A percentile compares a stretch with the other conserved stretches of the same genome.
Conservation (phyloP, 2,329 filamentous ascomycete species). For the Esteya vermicola region DNA sequence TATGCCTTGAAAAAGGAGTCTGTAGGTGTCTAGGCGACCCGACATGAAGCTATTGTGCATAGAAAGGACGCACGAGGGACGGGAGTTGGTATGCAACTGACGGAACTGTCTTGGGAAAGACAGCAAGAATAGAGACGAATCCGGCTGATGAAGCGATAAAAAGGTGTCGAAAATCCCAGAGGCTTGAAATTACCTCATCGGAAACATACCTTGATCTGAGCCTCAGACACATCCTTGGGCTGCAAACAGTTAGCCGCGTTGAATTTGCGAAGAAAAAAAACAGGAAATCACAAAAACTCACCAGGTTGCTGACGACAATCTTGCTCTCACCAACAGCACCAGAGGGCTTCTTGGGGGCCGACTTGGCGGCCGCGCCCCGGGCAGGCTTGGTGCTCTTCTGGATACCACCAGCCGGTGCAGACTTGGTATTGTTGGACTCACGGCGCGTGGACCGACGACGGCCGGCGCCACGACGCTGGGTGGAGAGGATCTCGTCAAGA, state of each 20-base stretch:
- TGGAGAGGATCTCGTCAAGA: conserved; percentile 92
- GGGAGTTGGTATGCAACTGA: conserved; percentile 1
- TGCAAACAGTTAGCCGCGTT: conserved; percentile 37
- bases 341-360: conserved; percentile 51
- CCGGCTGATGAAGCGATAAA: conserved; percentile 10
- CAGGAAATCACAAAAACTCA: conserved; percentile 33
- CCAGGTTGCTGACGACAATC: conserved; percentile 96
- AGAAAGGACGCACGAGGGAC: neutral
- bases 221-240: conserved; percentile 93
- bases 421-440: conserved; percentile 36
- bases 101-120: conserved; percentile 9
- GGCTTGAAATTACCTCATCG: conserved; percentile 55
- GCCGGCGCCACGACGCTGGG: conserved; percentile 45
- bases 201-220: conserved; percentile 99
- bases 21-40: conserved; percentile 11
- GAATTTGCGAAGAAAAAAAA: neutral
- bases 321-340: conserved; percentile 65
- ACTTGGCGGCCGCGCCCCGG: conserved; percentile 45
- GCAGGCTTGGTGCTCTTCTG: conserved; percentile 58
- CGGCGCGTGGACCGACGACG: conserved; percentile 37
- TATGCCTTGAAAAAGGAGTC: conserved; percentile 26
- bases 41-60: conserved; percentile 4
- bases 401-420: conserved; percentile 71
- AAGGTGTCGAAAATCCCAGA: conserved; percentile 55
- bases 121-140: conserved; percentile 14